Conservation (phyloP, 257 asterid genomes). For the Nicotiana tabacum region DNA sequence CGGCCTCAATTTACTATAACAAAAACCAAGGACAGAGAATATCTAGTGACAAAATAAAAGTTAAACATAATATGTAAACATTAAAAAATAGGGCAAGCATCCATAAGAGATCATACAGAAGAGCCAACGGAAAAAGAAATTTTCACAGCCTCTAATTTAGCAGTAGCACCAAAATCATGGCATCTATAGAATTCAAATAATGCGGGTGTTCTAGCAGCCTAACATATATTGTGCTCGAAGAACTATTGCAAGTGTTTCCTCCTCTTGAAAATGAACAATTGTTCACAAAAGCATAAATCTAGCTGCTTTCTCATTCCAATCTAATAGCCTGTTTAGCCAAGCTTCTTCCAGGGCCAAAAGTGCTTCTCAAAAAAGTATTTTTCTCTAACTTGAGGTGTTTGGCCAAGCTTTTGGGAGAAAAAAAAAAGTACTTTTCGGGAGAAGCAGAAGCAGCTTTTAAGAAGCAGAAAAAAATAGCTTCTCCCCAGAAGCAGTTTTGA, state of each 20-base stretch:
- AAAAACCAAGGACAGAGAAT: background rate
- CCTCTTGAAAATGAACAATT: background rate
- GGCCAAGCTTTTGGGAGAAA: too few species aligned
- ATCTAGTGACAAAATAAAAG: background rate
- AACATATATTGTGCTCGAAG: background rate
- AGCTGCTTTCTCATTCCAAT: conserved; percentile 1
- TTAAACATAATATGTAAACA: background rate
- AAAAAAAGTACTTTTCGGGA: too few species aligned
- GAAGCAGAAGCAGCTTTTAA: too few species aligned
- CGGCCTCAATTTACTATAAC: background rate
- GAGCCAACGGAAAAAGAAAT: background rate
- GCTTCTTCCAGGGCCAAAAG: too few species aligned
- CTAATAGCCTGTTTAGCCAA: background rate
- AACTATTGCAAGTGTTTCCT: background rate
- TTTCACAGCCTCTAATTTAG: background rate
- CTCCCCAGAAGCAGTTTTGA: too few species aligned
- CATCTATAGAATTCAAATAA: background rate
- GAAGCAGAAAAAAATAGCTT: too few species aligned
- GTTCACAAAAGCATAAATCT: background rate
- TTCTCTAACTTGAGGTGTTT: too few species aligned
- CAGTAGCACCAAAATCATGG: background rate
- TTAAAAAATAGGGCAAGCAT: background rate
- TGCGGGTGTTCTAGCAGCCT: background rate
- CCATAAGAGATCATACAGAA: background rate
- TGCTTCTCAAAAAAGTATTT: too few species aligned